phyloP scores from a whole-genome alignment of 1,284 basidiomycete genomes.

The Cutaneotrichosporon arboriforme region DNA sequence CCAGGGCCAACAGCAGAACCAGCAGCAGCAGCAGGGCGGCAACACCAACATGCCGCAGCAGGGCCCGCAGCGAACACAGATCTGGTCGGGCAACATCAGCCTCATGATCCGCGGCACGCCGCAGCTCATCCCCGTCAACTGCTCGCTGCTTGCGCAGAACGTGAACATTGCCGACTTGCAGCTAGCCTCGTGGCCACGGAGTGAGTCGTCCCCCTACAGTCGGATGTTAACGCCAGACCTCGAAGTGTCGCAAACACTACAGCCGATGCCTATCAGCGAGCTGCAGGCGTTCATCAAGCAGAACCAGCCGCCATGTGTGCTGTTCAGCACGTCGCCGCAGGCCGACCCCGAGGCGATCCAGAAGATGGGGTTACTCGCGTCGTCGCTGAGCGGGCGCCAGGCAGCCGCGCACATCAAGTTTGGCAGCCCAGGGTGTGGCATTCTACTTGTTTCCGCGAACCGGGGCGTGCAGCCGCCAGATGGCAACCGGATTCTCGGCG shows the following conservation, averaged over 20 bases:
- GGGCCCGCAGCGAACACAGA: not conserved
- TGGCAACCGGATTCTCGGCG: slow-evolving; percentile 18
- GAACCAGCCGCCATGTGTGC: slow-evolving; percentile 17
- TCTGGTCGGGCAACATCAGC: slow-evolving; percentile 18
- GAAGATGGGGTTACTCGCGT: slow-evolving; percentile 16
- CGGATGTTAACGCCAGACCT: slow-evolving; percentile 5
- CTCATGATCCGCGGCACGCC: slow-evolving; percentile 11
- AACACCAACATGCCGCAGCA: not conserved
- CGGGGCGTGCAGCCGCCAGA: slow-evolving; percentile 1
- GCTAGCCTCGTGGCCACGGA: slow-evolving; percentile 15
- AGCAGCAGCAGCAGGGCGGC: not conserved
- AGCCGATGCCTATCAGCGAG: slow-evolving; percentile 16
- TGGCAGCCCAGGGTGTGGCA: slow-evolving; percentile 20
- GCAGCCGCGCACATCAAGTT: slow-evolving; percentile 20
- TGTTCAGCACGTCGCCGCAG: slow-evolving; percentile 10
- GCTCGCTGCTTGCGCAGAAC: slow-evolving; percentile 8
- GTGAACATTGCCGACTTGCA: slow-evolving; percentile 9
- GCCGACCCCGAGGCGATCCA: slow-evolving; percentile 6
- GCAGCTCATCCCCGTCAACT: slow-evolving; percentile 17
- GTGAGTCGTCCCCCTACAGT: not conserved
- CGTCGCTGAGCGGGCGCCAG: slow-evolving; percentile 14
- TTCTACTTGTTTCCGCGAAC: slow-evolving; percentile 18
- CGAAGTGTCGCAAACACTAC: slow-evolving; percentile 14
- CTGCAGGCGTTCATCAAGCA: slow-evolving; percentile 18
- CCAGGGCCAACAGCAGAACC: slow-evolving; percentile 1